Evolutionary conservation across 352 stramenopile genomes (phyloP), one percentile per base, ranked within the genome.

Genomic region (Blastocystis sp.): DNA sequence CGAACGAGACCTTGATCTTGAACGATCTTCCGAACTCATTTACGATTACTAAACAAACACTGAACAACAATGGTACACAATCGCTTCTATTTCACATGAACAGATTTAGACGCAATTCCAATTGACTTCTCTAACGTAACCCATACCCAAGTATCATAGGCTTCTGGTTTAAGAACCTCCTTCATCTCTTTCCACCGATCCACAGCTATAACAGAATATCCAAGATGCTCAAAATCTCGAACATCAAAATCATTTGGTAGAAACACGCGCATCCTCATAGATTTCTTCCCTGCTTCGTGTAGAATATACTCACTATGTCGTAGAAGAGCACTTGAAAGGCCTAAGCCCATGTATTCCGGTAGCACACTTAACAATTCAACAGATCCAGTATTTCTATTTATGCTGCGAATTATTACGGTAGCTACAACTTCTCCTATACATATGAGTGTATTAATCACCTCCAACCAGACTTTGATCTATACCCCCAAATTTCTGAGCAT

Each of bases 311-410:
- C 69, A 35, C 69, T 59, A 12, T 80, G 29, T 12, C 46, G 42
- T 27, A 80, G 3, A 21, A 80, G 69, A 11, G 37, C 39, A 29
- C 69, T 80, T 1, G 69, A 80, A 1, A 80, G 42, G 0, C 69
- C 69, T 27, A 80, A 52, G 16, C 69, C 69, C 69, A 80, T 80
- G 46, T 80, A 80, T 52, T 80, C 69, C 4, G 69, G 69, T 32
- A 80, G 27, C 52, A 80, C 46, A 63, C 69, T 80, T 5, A 80
- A 29, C 46, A 80, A 49, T 21, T 80, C 69, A 0, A 80, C 56
- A 6, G 12, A 14, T 5, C 69, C 69, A 9, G 19, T 65, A 19
- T 43, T 42, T 29, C 27, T 29, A 52, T 32, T 35, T 19, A 29
- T 59, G n/a, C 65, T 27, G 9, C 69, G 24, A 21, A 80, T 59